A percentile compares a stretch with the other conserved stretches of the same genome.
Evolutionary conservation across 805 yeast genomes (phyloP).

Genomic region (Nakazawaea siamensis): DNA sequence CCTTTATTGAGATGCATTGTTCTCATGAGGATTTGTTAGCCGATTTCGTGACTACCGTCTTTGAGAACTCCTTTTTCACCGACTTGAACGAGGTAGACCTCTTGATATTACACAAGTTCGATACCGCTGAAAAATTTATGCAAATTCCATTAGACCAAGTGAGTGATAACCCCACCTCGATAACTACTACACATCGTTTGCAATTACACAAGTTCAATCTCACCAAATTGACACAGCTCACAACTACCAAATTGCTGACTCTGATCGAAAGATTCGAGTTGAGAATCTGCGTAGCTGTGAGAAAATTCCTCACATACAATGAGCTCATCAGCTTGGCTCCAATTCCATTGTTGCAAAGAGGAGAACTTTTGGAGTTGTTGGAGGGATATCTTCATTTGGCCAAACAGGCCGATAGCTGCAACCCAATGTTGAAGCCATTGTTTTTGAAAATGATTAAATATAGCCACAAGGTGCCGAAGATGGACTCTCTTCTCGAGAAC

Average conservation of each 20-base stretch:
- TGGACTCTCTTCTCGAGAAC: neutral
- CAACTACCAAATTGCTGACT: neutral
- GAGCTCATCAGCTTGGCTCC: conserved; percentile 1
- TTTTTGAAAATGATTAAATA: conserved; percentile 1
- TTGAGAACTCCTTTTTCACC: conserved; percentile 53
- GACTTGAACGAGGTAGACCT: conserved; percentile 47
- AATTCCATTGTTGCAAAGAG: neutral
- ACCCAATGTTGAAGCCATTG: neutral
- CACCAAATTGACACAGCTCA: neutral
- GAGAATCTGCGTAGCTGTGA: neutral
- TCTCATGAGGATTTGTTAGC: neutral
- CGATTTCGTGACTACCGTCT: conserved; percentile 36
- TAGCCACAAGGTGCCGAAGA: neutral
- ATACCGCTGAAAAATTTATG: conserved; percentile 1
- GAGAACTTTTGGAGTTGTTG: conserved; percentile 1
- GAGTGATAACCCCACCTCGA: neutral
- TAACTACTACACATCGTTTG: neutral
- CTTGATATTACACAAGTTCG: neutral
- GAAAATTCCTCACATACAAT: conserved; percentile 1
- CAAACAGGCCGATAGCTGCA: neutral
- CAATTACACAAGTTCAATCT: conserved; percentile 1
- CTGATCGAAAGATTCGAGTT: neutral
- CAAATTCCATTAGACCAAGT: conserved; percentile 9
- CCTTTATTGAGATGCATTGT: neutral
- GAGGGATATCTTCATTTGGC: neutral